Conservation (phyloP, 495 filamentous ascomycete genomes). For the Cercophora scortea region DNA sequence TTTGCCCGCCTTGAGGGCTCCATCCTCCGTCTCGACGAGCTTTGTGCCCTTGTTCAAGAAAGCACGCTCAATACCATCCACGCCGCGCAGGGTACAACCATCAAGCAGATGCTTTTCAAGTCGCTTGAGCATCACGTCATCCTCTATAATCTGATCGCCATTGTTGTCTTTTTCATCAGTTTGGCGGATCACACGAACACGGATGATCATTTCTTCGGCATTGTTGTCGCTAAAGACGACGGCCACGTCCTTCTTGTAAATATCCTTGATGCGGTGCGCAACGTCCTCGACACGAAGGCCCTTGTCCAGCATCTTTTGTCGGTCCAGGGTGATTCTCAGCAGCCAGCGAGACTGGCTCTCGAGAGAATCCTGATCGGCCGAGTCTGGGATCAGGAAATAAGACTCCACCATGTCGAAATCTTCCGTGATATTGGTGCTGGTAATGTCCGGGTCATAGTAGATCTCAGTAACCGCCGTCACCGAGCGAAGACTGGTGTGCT, state of each 20-base stretch:
- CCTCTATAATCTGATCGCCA: slow-evolving; percentile 71
- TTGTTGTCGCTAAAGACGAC: slow-evolving; percentile 98
- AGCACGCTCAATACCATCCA: slow-evolving; percentile 77
- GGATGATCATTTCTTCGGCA: slow-evolving; percentile 89
- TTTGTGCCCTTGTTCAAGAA: slow-evolving; percentile 79
- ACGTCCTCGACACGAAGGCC: slow-evolving; percentile 87
- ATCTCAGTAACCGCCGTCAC: slow-evolving; percentile 90
- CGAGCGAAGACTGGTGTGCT: slow-evolving; percentile 90
- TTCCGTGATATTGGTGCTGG: slow-evolving; percentile 72
- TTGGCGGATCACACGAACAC: slow-evolving; percentile 71
- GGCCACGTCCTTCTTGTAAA: slow-evolving; percentile 78
- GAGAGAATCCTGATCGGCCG: slow-evolving; percentile 62
- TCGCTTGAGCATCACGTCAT: slow-evolving; percentile 83
- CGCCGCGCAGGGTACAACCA: slow-evolving; percentile 80
- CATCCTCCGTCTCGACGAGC: slow-evolving; percentile 55
- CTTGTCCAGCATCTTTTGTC: slow-evolving; percentile 92
- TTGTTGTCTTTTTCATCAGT: slow-evolving; percentile 66
- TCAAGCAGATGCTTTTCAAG: slow-evolving; percentile 87
- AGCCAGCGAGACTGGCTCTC: slow-evolving; percentile 87
- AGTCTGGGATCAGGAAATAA: slow-evolving; percentile 88
- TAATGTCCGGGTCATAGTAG: slow-evolving; percentile 92
- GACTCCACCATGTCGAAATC: slow-evolving; percentile 94
- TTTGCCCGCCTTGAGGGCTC: slow-evolving; percentile 61
- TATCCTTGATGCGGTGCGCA: slow-evolving; percentile 76
- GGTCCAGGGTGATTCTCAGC: slow-evolving; percentile 85